A percentile compares a stretch with the other conserved stretches of the same genome.
These are phyloP conservation scores for Gossypium herbaceum DNA, from an alignment of 345 rosid genomes.

Conservation along the genomic window DNA sequence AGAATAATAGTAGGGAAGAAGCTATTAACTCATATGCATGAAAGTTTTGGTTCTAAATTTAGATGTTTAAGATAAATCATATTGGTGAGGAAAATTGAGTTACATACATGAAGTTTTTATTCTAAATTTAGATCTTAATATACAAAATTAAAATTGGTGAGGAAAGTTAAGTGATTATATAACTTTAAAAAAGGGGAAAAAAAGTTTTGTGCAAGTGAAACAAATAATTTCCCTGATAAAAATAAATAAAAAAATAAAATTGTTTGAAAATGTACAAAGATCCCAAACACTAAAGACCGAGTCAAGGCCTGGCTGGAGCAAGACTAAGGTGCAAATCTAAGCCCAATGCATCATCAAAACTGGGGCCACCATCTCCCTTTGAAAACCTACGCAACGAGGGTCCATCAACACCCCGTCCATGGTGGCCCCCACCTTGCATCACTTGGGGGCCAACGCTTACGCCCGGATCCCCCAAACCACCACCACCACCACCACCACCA, in stretches of 20 bases:
- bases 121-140: not conserved
- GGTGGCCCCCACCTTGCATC: slow-evolving; percentile 28
- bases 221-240: slow-evolving; percentile 12
- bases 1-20: no score
- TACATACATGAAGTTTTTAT: not conserved
- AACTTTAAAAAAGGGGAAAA: not conserved
- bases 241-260: slow-evolving; percentile 37
- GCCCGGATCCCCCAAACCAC: slow-evolving; percentile 34
- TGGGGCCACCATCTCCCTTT: slow-evolving; percentile 59
- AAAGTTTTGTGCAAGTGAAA: slow-evolving; percentile 4
- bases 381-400: slow-evolving; percentile 68
- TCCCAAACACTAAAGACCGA: not conserved
- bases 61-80: no score
- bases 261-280: slow-evolving; percentile 42
- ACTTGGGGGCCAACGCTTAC: slow-evolving; percentile 28
- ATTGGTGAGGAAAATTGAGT: no score
- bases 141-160: not conserved
- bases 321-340: slow-evolving; percentile 92
- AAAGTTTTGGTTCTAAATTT: no score
- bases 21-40: no score
- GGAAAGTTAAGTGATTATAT: not conserved
- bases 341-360: slow-evolving; percentile 68
- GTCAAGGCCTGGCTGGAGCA: slow-evolving; percentile 76
- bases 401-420: slow-evolving; percentile 37
- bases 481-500: slow-evolving; percentile 25